Conservation (phyloP, 139 green algal species). For the Microglena sp. region DNA sequence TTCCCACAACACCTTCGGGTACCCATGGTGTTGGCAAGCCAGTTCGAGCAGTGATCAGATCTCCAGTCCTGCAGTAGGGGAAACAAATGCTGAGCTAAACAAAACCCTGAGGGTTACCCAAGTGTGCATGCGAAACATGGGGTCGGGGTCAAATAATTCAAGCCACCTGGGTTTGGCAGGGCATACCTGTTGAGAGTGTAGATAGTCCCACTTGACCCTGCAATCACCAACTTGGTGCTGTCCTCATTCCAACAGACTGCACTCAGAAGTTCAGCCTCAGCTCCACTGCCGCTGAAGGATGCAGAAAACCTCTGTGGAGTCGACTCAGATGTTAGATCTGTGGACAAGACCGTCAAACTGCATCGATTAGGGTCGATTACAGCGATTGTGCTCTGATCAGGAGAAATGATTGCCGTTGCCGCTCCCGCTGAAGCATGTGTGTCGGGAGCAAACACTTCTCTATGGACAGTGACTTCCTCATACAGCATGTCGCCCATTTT, state of each 20-base stretch:
- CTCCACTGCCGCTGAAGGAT: background rate
- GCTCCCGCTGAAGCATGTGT: background rate
- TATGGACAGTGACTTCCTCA: too few species aligned
- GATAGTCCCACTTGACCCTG: background rate
- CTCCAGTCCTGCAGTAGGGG: background rate
- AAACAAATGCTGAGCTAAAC: too few species aligned
- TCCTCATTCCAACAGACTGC: conserved; percentile 7
- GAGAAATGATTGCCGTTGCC: background rate
- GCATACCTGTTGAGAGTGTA: background rate
- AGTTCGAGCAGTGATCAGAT: background rate
- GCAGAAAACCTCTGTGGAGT: background rate
- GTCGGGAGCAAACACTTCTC: too few species aligned
- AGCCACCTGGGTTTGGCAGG: too few species aligned
- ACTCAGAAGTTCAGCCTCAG: background rate
- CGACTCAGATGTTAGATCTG: background rate
- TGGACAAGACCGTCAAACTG: too few species aligned
- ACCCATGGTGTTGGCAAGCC: conserved; percentile 6
- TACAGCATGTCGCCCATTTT: too few species aligned
- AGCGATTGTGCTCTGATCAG: background rate
- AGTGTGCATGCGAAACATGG: too few species aligned
- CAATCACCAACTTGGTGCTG: conserved; percentile 2
- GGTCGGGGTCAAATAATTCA: too few species aligned
- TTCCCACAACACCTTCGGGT: background rate
- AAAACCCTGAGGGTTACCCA: too few species aligned
- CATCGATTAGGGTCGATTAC: background rate